Conservation (phyloP, 1,284 basidiomycete genomes). For the Heterobasidion occidentale region DNA sequence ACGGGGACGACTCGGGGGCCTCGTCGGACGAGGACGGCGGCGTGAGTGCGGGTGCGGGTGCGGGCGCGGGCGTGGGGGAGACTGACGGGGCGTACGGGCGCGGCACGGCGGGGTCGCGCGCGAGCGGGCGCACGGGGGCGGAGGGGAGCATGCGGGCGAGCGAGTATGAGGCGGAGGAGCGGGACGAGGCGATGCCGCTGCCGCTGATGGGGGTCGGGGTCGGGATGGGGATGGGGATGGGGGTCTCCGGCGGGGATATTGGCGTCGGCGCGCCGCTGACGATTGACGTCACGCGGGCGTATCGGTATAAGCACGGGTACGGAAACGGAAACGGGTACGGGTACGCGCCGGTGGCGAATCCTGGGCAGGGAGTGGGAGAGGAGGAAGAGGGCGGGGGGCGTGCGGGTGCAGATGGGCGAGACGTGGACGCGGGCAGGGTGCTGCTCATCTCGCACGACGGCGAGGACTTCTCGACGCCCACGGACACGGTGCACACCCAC, state of each 20-base stretch:
- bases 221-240: too few relatives aligned
- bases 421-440: conserved; percentile 5
- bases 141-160: neutral
- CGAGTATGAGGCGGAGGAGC: neutral
- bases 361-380: neutral
- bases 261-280: too few relatives aligned
- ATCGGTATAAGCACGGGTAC: neutral
- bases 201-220: neutral
- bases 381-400: neutral
- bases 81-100: too few relatives aligned
- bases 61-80: neutral
- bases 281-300: neutral
- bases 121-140: too few relatives aligned
- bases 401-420: neutral
- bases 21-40: neutral
- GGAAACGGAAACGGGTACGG: neutral
- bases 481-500: neutral
- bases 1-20: neutral
- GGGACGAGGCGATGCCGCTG: neutral
- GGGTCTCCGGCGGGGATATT: neutral
- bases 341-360: neutral
- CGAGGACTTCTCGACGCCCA: conserved; percentile 9
- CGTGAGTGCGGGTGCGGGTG: too few relatives aligned
- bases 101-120: too few relatives aligned
- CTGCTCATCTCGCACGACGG: conserved; percentile 16